Base-by-base conservation (phyloP, 768 basidiomycete genomes). In the Termitomyces sp. region DNA sequence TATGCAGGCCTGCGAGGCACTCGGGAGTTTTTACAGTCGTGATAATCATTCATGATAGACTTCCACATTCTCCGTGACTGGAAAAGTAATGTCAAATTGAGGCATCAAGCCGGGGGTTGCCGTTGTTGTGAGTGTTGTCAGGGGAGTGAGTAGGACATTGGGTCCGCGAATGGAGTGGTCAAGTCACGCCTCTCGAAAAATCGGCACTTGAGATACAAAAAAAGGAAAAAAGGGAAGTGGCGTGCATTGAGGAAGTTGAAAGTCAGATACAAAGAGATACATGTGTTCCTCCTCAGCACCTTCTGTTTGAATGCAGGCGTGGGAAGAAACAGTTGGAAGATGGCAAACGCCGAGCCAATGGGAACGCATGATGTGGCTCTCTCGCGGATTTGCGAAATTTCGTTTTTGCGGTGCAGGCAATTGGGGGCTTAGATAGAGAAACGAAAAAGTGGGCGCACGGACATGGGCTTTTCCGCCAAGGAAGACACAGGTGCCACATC, bases 261-360 rank as follows among this genome's bases (percentile, higher is more conserved):
- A 40, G 39, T 18, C 39, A 40, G 16, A 16, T 40, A 40, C 39
- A 40, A 56, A 49, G 15, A 13, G 33, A 28, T 20, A 18, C 32
- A 50, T 59, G 58, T 59, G 11, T 51, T 55, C 59, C 59, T 60
- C 52, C 52, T 48, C 51, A 18, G 3, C 49, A 53, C 20, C 59
- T 60, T 58, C 52, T 28, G n/a, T n/a, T n/a, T n/a, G n/a, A n/a
- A n/a, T n/a, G 33, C 2, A 28, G 24, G 57, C 59, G 65, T 63
- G 65, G 62, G 63, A 65, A 59, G 4, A 28, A 20, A 35, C 7
- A 12, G 51, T n/a, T 68, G 72, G 75, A 75, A 74, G 74, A 75
- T 75, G 76, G 76, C 62, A 73, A 73, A 65, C 51, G 74, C 76
- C 75, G 76, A 67, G 63, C 76, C 76, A 77, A 77, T 77, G 49